Conservation (phyloP, 306 rosid species). For the Chamaecrista fasciculata region DNA sequence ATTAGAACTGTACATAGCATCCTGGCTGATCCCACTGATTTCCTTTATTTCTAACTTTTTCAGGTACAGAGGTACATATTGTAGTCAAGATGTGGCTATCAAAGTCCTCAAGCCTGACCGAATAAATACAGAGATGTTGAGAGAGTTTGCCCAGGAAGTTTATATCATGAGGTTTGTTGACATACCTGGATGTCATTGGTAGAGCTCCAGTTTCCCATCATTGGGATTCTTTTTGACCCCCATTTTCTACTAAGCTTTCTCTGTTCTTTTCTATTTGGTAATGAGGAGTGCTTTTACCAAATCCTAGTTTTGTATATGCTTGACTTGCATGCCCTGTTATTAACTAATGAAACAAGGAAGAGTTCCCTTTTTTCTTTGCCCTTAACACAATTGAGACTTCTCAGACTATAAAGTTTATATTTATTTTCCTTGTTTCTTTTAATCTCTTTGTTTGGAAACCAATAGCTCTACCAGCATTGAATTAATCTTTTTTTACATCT, state of each 20-base stretch:
- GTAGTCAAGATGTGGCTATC: slow-evolving; percentile 96
- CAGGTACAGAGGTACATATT: slow-evolving; percentile 90
- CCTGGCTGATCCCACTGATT: slow-evolving; percentile 39
- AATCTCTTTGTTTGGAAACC: slow-evolving; percentile 4
- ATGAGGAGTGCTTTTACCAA: slow-evolving; percentile 17
- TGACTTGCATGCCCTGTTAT: slow-evolving; percentile 5
- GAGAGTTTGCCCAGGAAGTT: slow-evolving; percentile 96
- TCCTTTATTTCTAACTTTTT: slow-evolving; percentile 28
- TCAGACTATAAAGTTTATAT: neutral
- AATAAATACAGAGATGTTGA: slow-evolving; percentile 77
- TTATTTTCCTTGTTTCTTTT: neutral
- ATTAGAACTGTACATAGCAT: slow-evolving; percentile 24
- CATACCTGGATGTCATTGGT: slow-evolving; percentile 21
- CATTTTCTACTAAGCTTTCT: neutral
- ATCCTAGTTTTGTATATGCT: neutral
- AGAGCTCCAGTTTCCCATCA: slow-evolving; percentile 25
- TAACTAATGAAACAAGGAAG: neutral
- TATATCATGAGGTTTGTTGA: slow-evolving; percentile 89
- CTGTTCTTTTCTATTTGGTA: slow-evolving; percentile 12
- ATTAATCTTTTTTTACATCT: slow-evolving; percentile 6
- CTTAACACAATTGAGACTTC: neutral
- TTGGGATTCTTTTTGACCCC: neutral
- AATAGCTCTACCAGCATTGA: neutral
- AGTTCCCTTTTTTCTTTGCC: slow-evolving; percentile 16
- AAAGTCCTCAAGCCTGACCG: slow-evolving; percentile 88